Conservation (phyloP, 108 stramenopile species). For the Fragilariopsis cylindrus region DNA sequence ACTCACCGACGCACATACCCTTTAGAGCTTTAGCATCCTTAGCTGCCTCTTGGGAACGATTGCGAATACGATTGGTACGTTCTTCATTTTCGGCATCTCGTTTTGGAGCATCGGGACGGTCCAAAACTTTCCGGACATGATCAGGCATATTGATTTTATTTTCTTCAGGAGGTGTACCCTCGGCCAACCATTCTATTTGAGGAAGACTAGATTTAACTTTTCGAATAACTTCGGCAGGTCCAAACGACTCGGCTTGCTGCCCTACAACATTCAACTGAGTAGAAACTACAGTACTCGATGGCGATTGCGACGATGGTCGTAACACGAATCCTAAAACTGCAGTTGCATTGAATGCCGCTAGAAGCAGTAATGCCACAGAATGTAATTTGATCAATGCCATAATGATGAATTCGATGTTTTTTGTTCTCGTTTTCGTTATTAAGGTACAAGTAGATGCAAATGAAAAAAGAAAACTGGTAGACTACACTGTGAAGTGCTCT, state of each 20-base stretch:
- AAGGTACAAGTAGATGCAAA: no score
- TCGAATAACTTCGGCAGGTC: constrained; percentile 58
- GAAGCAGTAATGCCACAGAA: background rate
- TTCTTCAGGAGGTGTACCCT: constrained; percentile 44
- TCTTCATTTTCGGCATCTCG: constrained; percentile 69
- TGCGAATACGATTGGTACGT: constrained; percentile 62
- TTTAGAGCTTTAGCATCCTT: constrained; percentile 65
- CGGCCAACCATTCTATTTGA: constrained; percentile 70
- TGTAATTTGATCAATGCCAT: constrained; percentile 3
- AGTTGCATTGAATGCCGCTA: background rate
- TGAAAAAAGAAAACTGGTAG: no score
- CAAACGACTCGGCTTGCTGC: constrained; percentile 69
- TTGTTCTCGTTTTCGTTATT: no score
- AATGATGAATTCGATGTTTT: no score
- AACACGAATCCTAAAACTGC: constrained; percentile 3
- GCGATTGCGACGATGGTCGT: background rate
- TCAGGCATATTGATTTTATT: constrained; percentile 78
- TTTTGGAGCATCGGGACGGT: constrained; percentile 58
- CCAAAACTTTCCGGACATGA: constrained; percentile 50
- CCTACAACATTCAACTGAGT: constrained; percentile 42
- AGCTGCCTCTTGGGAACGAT: constrained; percentile 58
- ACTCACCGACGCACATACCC: constrained; percentile 57
- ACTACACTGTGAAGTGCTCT: no score
- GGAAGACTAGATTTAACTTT: constrained; percentile 56
- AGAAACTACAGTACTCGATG: background rate